Base-by-base conservation (phyloP, 768 basidiomycete species). In the Collybia mongolica region DNA sequence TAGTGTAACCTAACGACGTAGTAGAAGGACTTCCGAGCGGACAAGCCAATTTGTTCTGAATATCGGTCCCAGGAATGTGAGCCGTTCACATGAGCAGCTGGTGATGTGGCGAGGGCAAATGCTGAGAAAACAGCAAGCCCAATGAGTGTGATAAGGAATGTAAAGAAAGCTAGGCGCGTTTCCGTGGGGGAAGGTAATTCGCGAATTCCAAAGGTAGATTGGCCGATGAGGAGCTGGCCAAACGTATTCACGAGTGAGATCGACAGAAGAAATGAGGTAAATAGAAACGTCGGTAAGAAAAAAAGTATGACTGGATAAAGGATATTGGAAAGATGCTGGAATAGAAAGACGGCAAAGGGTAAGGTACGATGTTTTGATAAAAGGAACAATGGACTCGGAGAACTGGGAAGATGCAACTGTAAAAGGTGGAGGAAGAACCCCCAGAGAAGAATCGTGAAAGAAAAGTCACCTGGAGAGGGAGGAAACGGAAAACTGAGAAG, bases 31-130 rank as follows among this genome's bases (percentile, higher is more conserved):
- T 64, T 64, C 23, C 81, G 77, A 18, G 82, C 78, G 19, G 65
- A 58, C 5, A 69, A 51, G 6, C 82, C 81, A 12, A 79, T 64
- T 2, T 58, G 45, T 11, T 44, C 38, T 4, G 79, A 73, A 61
- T 77, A 84, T 19, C 69, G 66, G 53, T 83, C 80, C 82, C 82
- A 84, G 11, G 50, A 51, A 36, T 57, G 52, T 20, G 50, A 22
- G 11, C 48, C 17, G 32, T 56, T 41, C 3, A 26, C 22, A 29
- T 46, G 24, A 44, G 54, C 37, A 6, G 36, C 17, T 39, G 26
- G 42, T 38, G 53, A 55, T 47, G 72, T 65, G 11, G 70, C 63
- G 44, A 69, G 48, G 24, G 66, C 24, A 67, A 65, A 55, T 59
- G 71, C 48, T 46, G 73, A 64, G 22, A 72, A 58, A 22, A 69